Percentiles rank a stretch among this genome's conserved stretches.
These are phyloP conservation scores for Chaetoceros muelleri DNA, from an alignment of 108 stramenopile genomes.

Conservation along the genomic window DNA sequence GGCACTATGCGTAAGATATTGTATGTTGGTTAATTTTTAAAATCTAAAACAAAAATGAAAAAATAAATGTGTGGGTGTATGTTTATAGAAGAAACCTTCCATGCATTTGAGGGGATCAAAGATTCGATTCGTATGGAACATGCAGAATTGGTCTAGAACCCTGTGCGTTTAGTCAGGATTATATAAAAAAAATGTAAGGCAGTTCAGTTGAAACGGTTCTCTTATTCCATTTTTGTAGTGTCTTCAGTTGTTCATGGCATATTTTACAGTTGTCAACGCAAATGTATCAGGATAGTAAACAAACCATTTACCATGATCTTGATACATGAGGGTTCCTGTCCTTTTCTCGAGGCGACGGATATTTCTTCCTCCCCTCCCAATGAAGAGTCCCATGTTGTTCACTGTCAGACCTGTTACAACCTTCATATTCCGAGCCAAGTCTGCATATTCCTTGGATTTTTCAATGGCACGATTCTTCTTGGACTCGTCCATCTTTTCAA, in stretches of 20 bases:
- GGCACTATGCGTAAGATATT: not conserved
- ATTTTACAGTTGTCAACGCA: not conserved
- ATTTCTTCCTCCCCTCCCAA: conserved; percentile 20
- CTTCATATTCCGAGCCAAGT: conserved; percentile 8
- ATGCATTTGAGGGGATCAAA: no score
- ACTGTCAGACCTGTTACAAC: conserved; percentile 9
- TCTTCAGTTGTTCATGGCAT: no score
- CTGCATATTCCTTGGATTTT: conserved; percentile 10
- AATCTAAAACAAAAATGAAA: no score
- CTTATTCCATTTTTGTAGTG: no score
- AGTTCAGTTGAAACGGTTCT: no score
- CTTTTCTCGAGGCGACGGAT: conserved; percentile 13
- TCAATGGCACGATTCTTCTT: conserved; percentile 3
- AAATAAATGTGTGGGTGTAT: no score
- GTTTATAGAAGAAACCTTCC: no score
- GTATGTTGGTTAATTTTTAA: no score
- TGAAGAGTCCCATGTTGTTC: conserved; percentile 14
- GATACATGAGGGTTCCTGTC: conserved; percentile 3
- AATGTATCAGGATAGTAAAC: not conserved
- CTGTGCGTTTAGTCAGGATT: no score
- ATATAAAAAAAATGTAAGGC: no score
- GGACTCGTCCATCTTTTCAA: not conserved
- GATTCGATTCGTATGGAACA: no score
- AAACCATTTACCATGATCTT: not conserved
- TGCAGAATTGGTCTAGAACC: no score